These are phyloP conservation scores for Nitzschia sp. DNA, from an alignment of 108 stramenopile species.

Conservation along the genomic window DNA sequence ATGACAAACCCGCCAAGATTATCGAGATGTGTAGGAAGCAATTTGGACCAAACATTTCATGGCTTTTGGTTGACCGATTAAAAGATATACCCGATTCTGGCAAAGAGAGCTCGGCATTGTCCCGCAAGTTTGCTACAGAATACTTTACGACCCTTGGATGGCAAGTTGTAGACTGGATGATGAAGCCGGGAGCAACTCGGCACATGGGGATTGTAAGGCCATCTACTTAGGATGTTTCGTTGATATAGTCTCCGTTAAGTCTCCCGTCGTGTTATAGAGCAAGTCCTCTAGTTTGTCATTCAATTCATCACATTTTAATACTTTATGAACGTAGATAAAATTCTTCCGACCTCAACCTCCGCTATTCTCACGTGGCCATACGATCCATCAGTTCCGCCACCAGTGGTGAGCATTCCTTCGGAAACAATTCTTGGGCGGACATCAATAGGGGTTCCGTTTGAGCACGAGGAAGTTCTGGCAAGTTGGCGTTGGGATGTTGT, in stretches of 20 bases:
- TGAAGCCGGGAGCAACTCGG: constrained; percentile 70
- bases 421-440: constrained; percentile 66
- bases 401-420: constrained; percentile 53
- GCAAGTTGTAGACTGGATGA: constrained; percentile 59
- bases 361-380: constrained; percentile 29
- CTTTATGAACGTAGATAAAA: no score
- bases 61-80: constrained; percentile 66
- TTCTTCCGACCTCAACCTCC: no score
- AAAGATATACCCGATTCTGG: constrained; percentile 52
- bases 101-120: constrained; percentile 29
- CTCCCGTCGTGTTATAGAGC: no score
- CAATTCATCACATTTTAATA: no score
- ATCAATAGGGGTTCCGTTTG: constrained; percentile 72
- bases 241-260: no score
- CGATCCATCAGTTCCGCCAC: constrained; percentile 49
- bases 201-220: constrained; percentile 61
- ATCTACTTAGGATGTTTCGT: no score
- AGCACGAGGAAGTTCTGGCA: constrained; percentile 65
- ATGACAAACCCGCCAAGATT: constrained; percentile 50
- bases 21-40: constrained; percentile 39
- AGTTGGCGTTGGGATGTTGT: constrained; percentile 49
- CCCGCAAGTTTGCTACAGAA: background rate
- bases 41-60: background rate
- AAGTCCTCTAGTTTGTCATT: no score
- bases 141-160: constrained; percentile 54